Base-by-base conservation (phyloP, 208 protist genomes). In the Blastocrithidia nonstop region DNA sequence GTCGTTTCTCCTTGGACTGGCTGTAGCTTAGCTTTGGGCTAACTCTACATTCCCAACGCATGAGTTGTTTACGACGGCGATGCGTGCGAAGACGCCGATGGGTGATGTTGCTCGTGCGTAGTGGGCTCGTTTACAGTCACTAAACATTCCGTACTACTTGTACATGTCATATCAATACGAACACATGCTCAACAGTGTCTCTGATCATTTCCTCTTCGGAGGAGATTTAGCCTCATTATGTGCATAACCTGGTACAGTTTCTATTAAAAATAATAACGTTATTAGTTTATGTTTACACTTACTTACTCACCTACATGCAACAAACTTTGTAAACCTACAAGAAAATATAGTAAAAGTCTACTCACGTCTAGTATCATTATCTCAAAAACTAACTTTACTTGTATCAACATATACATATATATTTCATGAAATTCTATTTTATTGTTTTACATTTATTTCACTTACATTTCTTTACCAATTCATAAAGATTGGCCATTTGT, bases 61-160 rank as follows among this genome's bases (percentile, higher is more conserved):
- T 36, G 67, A 86, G 50, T 66, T 94, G 4, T 57, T 94, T 5
- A 77, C 69, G 19, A 77, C 63, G 16, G 78, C 78, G 6, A 57
- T 94, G 38, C 77, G 58, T 22, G 74, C 78, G 9, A 81, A 77
- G 51, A 94, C 81, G 27, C 81, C 86, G 37, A 71, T 94, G 65
- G 86, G 86, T n/a, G 86, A 94, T 42, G 82, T 74, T 1, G 86
- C 86, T 6, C 61, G 86, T 5, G 86, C 86, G 13, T 81, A 94
- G 45, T 94, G 86, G 86, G 37, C 67, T 17, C 74, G 86, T 0
- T 54, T 94, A 45, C 86, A 91, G 57, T 71, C 86, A 8, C 35
- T 89, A 7, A 73, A 89, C 42, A 78, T 93, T 6, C 79, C 79
- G 13, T 86, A 84, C 50, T 69, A 83, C 48, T 39, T 89, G 15